A percentile compares a stretch with the other conserved stretches of the same genome.
Conservation (phyloP, 2,329 filamentous ascomycete genomes). For the Didymella pinodella region DNA sequence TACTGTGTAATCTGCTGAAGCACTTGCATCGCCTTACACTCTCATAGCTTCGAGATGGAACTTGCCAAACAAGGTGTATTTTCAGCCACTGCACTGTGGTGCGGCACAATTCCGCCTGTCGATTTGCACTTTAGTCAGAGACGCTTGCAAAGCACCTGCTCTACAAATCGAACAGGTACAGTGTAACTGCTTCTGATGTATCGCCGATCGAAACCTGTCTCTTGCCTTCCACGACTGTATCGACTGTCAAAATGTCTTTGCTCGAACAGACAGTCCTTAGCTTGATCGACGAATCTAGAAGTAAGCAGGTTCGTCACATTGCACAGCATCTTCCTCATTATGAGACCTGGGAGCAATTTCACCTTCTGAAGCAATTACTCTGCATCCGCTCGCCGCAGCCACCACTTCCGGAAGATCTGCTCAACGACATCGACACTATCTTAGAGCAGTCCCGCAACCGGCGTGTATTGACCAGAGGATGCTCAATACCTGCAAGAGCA, state of each 20-base stretch:
- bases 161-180: background rate
- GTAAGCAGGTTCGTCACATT: constrained; percentile 20
- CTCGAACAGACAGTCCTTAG: constrained; percentile 18
- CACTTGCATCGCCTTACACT: background rate
- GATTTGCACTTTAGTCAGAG: constrained; percentile 12
- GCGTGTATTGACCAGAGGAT: constrained; percentile 21
- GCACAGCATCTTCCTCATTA: constrained; percentile 22
- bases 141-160: constrained; percentile 3
- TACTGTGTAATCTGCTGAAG: background rate
- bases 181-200: background rate
- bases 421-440: constrained; percentile 29
- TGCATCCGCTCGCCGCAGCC: constrained; percentile 36
- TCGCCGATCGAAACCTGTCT: background rate
- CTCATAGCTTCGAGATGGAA: background rate
- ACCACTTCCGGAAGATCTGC: constrained; percentile 23
- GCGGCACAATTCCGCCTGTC: constrained; percentile 14
- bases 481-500: constrained; percentile 19
- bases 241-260: constrained; percentile 13
- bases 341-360: constrained; percentile 26
- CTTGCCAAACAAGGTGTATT: background rate
- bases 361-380: constrained; percentile 35
- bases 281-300: constrained; percentile 26
- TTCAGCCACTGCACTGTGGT: background rate
- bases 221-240: background rate
- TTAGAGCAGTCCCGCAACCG: constrained; percentile 24